A percentile compares a stretch with the other conserved stretches of the same genome.
phyloP scores from a whole-genome alignment of 768 basidiomycete species.

The Trametes coccinea region DNA sequence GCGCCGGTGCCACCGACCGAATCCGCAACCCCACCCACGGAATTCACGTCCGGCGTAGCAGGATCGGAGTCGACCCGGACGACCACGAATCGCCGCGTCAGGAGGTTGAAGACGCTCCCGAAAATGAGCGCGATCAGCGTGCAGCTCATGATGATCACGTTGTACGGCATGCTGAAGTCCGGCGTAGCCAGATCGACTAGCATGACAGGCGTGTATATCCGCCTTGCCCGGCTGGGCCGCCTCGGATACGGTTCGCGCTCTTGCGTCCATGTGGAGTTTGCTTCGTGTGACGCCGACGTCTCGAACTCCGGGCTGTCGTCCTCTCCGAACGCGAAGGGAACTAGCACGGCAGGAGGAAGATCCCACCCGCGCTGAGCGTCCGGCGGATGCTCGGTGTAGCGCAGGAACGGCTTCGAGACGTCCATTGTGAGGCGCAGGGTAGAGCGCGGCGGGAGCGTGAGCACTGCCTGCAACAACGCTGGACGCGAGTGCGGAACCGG shows the following conservation, averaged over 20 bases:
- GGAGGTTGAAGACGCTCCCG: slow-evolving; percentile 85
- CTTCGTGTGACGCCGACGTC: neutral
- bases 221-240: slow-evolving; percentile 20
- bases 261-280: no score
- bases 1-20: neutral
- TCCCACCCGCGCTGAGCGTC: slow-evolving; percentile 97
- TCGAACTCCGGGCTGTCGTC: neutral
- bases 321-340: slow-evolving; percentile 35
- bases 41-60: neutral
- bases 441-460: slow-evolving; percentile 69
- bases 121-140: slow-evolving; percentile 91
- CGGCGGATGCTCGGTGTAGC: slow-evolving; percentile 94
- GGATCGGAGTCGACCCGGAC: slow-evolving; percentile 31
- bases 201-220: slow-evolving; percentile 79
- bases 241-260: neutral
- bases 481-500: slow-evolving; percentile 72
- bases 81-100: slow-evolving; percentile 81
- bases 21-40: neutral
- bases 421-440: slow-evolving; percentile 69
- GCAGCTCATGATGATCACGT: slow-evolving; percentile 96
- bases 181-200: slow-evolving; percentile 96
- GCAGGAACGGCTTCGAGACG: slow-evolving; percentile 80
- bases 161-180: slow-evolving; percentile 99
- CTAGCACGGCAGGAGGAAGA: slow-evolving; percentile 80
- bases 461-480: slow-evolving; percentile 69